These are phyloP conservation scores for Candida insectalens DNA, from an alignment of 805 yeast species.

Conservation along the genomic window DNA sequence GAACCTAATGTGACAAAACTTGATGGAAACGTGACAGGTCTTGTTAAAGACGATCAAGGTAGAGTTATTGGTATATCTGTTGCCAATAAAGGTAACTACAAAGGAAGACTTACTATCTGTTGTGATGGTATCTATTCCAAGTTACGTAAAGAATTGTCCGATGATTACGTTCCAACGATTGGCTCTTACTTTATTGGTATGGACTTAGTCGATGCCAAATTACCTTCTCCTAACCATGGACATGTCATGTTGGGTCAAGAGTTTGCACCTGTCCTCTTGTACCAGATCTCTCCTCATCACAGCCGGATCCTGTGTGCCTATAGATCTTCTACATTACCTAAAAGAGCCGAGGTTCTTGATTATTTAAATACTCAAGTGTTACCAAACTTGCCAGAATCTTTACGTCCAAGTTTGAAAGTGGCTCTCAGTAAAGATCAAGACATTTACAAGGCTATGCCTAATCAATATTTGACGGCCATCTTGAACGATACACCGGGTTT, in stretches of 20 bases:
- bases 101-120: slow-evolving; percentile 58
- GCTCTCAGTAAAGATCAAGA: slow-evolving; percentile 41
- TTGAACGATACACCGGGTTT: slow-evolving; percentile 66
- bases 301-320: slow-evolving; percentile 88
- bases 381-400: slow-evolving; percentile 55
- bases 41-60: slow-evolving; percentile 43
- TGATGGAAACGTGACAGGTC: slow-evolving; percentile 73
- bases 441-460: slow-evolving; percentile 82
- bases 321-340: slow-evolving; percentile 65
- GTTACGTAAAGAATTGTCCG: slow-evolving; percentile 66
- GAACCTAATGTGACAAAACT: slow-evolving; percentile 70
- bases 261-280: slow-evolving; percentile 81
- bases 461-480: slow-evolving; percentile 78
- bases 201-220: slow-evolving; percentile 59
- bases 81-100: slow-evolving; percentile 34
- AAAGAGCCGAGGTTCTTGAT: slow-evolving; percentile 38
- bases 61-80: slow-evolving; percentile 73
- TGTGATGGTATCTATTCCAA: slow-evolving; percentile 95
- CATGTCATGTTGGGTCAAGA: slow-evolving; percentile 84
- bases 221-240: slow-evolving; percentile 72
- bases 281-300: slow-evolving; percentile 75
- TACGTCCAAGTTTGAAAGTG: slow-evolving; percentile 56
- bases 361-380: slow-evolving; percentile 55
- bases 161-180: slow-evolving; percentile 53
- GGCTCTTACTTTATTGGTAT: slow-evolving; percentile 86